Percentiles rank a stretch among this genome's conserved stretches.
Evolutionary conservation across 345 rosid genomes (phyloP).

Genomic region (Eucalyptus camaldulensis): DNA sequence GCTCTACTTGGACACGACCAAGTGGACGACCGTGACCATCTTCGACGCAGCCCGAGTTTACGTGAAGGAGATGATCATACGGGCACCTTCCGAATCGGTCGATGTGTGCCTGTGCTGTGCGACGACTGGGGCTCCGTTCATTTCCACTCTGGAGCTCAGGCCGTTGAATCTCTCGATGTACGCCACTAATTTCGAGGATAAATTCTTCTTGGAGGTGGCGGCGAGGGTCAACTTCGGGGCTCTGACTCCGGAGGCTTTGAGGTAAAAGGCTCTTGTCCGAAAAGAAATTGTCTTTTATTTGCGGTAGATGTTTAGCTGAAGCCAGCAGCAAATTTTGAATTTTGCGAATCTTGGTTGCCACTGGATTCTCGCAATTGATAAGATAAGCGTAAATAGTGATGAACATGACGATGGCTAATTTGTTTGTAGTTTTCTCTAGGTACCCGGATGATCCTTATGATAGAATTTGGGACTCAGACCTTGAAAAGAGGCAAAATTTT

Average conservation of each 20-base stretch:
- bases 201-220: slow-evolving; percentile 73
- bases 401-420: neutral
- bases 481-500: slow-evolving; percentile 64
- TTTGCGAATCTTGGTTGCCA: neutral
- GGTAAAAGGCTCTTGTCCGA: slow-evolving; percentile 16
- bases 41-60: slow-evolving; percentile 61
- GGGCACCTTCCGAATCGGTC: slow-evolving; percentile 62
- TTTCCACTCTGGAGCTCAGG: slow-evolving; percentile 83
- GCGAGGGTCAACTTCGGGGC: slow-evolving; percentile 97
- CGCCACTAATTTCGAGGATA: slow-evolving; percentile 78
- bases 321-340: neutral
- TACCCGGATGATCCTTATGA: slow-evolving; percentile 99
- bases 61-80: slow-evolving; percentile 69
- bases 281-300: neutral
- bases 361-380: neutral
- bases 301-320: neutral
- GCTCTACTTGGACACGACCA: slow-evolving; percentile 76
- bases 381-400: neutral
- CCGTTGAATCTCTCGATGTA: slow-evolving; percentile 86
- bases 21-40: slow-evolving; percentile 81
- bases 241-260: slow-evolving; percentile 37
- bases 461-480: slow-evolving; percentile 97
- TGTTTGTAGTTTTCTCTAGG: slow-evolving; percentile 25
- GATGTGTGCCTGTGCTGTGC: slow-evolving; percentile 92
- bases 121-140: slow-evolving; percentile 80